A percentile compares a stretch with the other conserved stretches of the same genome.
Evolutionary conservation across 208 protist genomes (phyloP).

Genomic region (Acanthamoeba lenticulata): DNA sequence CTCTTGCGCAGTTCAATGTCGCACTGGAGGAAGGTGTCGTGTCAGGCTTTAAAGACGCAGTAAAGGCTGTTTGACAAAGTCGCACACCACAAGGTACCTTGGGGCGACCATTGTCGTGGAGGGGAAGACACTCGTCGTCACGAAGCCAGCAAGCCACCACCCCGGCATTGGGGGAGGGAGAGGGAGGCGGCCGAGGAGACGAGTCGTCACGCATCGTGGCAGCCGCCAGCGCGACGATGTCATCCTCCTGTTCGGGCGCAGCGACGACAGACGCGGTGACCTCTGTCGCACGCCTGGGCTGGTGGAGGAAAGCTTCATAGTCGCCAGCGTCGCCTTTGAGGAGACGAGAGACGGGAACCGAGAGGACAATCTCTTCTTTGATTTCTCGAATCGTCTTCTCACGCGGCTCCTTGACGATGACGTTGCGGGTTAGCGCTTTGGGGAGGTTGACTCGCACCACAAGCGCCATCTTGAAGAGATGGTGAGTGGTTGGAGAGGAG

Average conservation of each 20-base stretch:
- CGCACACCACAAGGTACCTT: not conserved
- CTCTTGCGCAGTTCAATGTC: not conserved
- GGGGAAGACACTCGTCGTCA: not conserved
- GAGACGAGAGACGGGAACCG: not conserved
- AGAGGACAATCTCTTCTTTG: not conserved
- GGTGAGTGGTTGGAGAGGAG: not conserved
- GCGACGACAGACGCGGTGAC: not conserved
- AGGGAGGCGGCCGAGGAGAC: not conserved
- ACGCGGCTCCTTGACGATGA: not conserved
- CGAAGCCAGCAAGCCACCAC: not conserved
- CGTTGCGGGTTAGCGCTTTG: not conserved
- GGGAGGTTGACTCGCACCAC: not conserved
- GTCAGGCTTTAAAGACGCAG: no score
- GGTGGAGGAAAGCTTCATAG: not conserved
- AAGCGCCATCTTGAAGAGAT: not conserved
- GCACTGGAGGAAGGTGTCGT: not conserved
- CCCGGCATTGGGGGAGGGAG: not conserved
- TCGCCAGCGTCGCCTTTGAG: not conserved
- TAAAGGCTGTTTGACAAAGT: not conserved
- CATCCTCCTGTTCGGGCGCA: not conserved
- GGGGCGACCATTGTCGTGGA: not conserved
- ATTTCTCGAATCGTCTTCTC: slow-evolving; percentile 14
- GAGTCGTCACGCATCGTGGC: not conserved
- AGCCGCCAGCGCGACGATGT: not conserved
- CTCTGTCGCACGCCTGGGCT: not conserved